Percentiles rank a stretch among this genome's conserved stretches.
Evolutionary conservation across 2,329 filamentous ascomycete genomes (phyloP).

Genomic region (Penicillium sp.): DNA sequence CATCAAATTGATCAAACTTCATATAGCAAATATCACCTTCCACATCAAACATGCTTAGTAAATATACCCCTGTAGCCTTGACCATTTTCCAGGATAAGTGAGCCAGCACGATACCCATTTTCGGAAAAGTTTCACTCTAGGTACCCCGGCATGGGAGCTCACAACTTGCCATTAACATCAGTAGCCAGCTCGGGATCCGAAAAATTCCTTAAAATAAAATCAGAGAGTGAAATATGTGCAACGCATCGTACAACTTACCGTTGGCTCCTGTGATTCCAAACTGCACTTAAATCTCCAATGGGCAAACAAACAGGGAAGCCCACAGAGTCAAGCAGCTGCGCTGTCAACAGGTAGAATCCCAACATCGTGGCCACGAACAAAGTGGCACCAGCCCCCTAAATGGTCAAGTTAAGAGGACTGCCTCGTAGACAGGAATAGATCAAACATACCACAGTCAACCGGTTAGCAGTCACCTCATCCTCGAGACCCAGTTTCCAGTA

Average conservation of each 20-base stretch:
- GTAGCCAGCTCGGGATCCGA: not conserved
- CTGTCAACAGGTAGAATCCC: slow-evolving; percentile 57
- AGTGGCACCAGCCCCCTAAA: slow-evolving; percentile 48
- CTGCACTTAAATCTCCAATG: slow-evolving; percentile 31
- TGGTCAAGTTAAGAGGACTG: too few species aligned
- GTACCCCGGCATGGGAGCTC: not conserved
- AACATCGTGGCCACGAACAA: slow-evolving; percentile 50
- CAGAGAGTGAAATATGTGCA: not conserved
- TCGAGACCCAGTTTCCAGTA: slow-evolving; percentile 59
- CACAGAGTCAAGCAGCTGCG: slow-evolving; percentile 55
- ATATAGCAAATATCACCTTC: not conserved
- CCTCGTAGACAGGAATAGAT: not conserved
- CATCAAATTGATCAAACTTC: not conserved
- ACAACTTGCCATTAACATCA: not conserved
- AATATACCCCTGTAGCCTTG: not conserved
- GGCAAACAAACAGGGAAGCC: slow-evolving; percentile 57
- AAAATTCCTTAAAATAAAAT: not conserved
- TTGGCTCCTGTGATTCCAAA: not conserved
- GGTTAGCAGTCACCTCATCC: slow-evolving; percentile 29
- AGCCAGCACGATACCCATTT: not conserved
- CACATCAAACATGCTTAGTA: not conserved
- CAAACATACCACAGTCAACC: slow-evolving; percentile 27
- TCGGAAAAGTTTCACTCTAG: too few species aligned
- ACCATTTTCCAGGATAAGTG: not conserved
- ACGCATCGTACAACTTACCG: not conserved